Evolutionary conservation across 192 early-diverging fungal species (phyloP).

Genomic region (Oehlia diaphana): DNA sequence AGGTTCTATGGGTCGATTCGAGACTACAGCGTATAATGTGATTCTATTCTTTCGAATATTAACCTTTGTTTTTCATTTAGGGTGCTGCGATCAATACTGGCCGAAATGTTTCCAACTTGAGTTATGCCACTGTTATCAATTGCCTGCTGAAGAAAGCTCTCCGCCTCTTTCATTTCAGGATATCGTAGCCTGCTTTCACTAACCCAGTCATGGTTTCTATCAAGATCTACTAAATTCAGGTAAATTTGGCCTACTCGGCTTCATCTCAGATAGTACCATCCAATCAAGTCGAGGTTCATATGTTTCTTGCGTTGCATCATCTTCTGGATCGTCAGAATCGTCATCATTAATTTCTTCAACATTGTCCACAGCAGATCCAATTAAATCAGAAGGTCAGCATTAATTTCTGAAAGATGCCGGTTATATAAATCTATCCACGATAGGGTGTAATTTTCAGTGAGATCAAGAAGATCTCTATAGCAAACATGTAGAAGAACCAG

Average conservation of each 20-base stretch:
- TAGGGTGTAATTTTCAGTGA: background rate
- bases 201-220: background rate
- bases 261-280: background rate
- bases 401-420: conserved; percentile 2
- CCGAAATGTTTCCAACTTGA: background rate
- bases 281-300: background rate
- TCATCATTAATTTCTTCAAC: background rate
- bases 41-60: background rate
- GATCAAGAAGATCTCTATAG: background rate
- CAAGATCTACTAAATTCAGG: background rate
- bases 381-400: background rate
- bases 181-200: background rate
- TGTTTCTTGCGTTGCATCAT: background rate
- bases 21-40: background rate
- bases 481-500: background rate
- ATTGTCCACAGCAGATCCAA: background rate
- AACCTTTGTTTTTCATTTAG: background rate
- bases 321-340: background rate
- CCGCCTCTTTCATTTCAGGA: background rate
- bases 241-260: background rate
- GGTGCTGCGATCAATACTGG: background rate
- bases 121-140: background rate
- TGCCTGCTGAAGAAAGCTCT: background rate
- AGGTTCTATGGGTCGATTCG: background rate
- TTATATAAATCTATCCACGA: background rate